Evolutionary conservation across 345 rosid species (phyloP).

Genomic region (Brassica nigra): DNA sequence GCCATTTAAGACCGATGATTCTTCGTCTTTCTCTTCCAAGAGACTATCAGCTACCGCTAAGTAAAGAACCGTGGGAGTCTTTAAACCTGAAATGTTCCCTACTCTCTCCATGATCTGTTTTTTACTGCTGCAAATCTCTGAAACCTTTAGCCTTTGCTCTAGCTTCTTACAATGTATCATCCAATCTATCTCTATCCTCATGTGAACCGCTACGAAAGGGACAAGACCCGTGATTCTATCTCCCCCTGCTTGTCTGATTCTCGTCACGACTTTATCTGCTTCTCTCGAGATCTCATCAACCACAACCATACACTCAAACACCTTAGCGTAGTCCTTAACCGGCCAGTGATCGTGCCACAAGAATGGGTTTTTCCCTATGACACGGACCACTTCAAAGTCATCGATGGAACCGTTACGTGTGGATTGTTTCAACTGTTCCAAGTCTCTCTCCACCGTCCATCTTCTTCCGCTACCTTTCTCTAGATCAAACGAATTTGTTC

Average conservation of each 20-base stretch:
- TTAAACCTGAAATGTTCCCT: conserved; percentile 56
- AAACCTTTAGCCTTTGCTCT: conserved; percentile 62
- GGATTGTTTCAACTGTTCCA: conserved; percentile 63
- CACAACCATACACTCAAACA: conserved; percentile 81
- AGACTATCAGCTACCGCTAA: conserved; percentile 88
- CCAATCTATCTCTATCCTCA: conserved; percentile 99
- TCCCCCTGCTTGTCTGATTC: conserved; percentile 64
- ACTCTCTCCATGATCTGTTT: conserved; percentile 73
- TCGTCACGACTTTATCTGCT: conserved; percentile 75
- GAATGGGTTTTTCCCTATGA: conserved; percentile 87
- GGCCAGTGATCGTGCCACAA: conserved; percentile 99
- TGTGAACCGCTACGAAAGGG: conserved; percentile 82
- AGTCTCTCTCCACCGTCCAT: conserved; percentile 81
- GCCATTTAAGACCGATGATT: conserved; percentile 64
- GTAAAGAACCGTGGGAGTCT: conserved; percentile 62
- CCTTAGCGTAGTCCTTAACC: conserved; percentile 77
- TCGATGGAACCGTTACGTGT: conserved; percentile 44
- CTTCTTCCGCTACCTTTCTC: conserved; percentile 95
- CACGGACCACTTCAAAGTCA: conserved; percentile 62
- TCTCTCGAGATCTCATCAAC: conserved; percentile 71
- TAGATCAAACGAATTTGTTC: conserved; percentile 47
- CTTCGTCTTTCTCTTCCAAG: conserved; percentile 38
- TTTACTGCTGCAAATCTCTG: conserved; percentile 86
- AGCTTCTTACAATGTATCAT: conserved; percentile 95
- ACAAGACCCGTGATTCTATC: conserved; percentile 11